Evolutionary conservation across 768 basidiomycete species (phyloP).

Genomic region (Omphalotus guepiniiformis): DNA sequence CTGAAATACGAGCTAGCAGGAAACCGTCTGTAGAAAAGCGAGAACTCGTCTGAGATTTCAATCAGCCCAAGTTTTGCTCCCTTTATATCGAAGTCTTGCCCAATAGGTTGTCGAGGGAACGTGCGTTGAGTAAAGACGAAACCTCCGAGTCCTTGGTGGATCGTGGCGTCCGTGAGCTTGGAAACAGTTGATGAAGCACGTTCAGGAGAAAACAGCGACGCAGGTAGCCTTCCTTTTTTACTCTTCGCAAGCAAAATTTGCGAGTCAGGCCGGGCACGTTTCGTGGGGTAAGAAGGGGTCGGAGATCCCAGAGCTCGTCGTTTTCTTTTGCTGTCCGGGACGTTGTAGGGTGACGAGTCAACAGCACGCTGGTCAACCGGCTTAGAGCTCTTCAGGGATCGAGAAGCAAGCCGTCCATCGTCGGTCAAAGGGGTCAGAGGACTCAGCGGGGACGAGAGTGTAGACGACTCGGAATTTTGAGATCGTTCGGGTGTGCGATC

Average conservation of each 20-base stretch:
- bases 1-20: slow-evolving; percentile 7
- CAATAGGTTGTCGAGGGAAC: slow-evolving; percentile 1
- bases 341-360: slow-evolving; percentile 2
- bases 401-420: slow-evolving; percentile 6
- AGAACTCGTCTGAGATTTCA: slow-evolving; percentile 5
- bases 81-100: too few species aligned
- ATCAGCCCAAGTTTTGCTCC: neutral
- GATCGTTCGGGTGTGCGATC: slow-evolving; percentile 5
- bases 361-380: too few species aligned
- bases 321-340: neutral
- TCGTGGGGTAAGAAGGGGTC: neutral
- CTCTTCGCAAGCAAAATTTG: neutral
- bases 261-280: slow-evolving; percentile 7
- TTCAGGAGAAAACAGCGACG: neutral
- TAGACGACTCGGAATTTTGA: neutral
- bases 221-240: slow-evolving; percentile 1
- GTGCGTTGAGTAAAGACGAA: slow-evolving; percentile 4
- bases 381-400: too few species aligned
- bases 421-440: slow-evolving; percentile 8
- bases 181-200: neutral
- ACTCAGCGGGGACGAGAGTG: neutral
- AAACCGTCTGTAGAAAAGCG: slow-evolving; percentile 7
- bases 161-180: neutral
- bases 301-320: neutral
- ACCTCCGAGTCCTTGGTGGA: too few species aligned